Evolutionary conservation across 2,329 filamentous ascomycete species (phyloP).

Genomic region (Raffaelea albimanens): DNA sequence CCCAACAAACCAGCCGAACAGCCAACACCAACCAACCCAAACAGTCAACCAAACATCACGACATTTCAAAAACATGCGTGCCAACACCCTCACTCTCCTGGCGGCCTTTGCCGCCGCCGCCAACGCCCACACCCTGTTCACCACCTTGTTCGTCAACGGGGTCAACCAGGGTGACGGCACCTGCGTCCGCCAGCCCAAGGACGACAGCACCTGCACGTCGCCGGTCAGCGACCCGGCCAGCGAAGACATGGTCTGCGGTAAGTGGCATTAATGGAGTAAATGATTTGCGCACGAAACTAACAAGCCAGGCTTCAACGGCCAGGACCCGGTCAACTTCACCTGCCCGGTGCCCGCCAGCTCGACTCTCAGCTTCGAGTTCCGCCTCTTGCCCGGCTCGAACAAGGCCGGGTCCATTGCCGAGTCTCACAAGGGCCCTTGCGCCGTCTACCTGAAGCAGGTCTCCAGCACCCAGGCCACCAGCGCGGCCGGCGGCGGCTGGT

Average conservation of each 20-base stretch:
- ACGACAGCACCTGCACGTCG: constrained; percentile 39
- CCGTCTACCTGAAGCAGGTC: constrained; percentile 66
- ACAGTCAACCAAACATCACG: no score
- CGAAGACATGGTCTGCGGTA: constrained; percentile 63
- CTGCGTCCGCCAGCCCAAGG: constrained; percentile 57
- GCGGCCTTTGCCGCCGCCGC: constrained; percentile 25
- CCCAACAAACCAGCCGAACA: neutral
- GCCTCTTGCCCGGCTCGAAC: constrained; percentile 46
- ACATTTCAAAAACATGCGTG: constrained; percentile 17
- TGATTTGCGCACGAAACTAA: constrained; percentile 5
- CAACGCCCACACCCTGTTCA: constrained; percentile 52
- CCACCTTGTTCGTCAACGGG: constrained; percentile 53
- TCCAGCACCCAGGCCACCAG: constrained; percentile 40
- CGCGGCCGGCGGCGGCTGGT: constrained; percentile 54
- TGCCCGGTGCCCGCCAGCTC: constrained; percentile 41
- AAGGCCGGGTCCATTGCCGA: constrained; percentile 46
- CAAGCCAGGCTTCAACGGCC: constrained; percentile 31
- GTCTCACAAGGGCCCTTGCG: constrained; percentile 59
- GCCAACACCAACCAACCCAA: neutral
- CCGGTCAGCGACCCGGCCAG: constrained; percentile 50
- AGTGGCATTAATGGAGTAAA: constrained; percentile 18
- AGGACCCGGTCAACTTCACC: constrained; percentile 34
- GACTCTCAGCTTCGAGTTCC: constrained; percentile 58
- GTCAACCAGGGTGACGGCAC: constrained; percentile 59
- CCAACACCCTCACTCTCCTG: constrained; percentile 23